These are phyloP conservation scores for Raphanus hybrid DNA, from an alignment of 441 rosid genomes.

Conservation along the genomic window DNA sequence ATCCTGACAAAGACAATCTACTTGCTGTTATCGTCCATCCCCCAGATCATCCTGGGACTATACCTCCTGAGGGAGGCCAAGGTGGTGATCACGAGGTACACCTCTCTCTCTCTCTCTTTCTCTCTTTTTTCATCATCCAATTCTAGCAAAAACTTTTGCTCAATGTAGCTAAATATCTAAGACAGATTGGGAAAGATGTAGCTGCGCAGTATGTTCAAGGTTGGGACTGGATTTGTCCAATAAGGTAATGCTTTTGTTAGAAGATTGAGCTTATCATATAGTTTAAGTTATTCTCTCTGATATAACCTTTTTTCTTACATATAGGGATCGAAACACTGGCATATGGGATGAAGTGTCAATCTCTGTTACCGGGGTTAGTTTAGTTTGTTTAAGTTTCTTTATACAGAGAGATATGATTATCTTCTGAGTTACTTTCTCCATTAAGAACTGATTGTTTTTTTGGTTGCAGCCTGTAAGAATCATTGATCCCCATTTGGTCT, in stretches of 20 bases:
- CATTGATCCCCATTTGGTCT: conserved; percentile 94
- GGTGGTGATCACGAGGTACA: conserved; percentile 98
- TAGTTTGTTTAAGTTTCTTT: not conserved
- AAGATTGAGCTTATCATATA: conserved; percentile 12
- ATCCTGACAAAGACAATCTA: conserved; percentile 58
- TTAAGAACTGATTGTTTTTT: conserved; percentile 26
- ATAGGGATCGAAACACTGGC: conserved; percentile 98
- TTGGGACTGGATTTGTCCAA: conserved; percentile 99
- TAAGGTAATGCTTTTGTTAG: conserved; percentile 60
- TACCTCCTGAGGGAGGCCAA: conserved; percentile 90
- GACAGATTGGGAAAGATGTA: conserved; percentile 94
- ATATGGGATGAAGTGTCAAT: conserved; percentile 97
- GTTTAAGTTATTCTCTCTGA: conserved; percentile 4
- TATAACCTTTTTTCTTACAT: conserved; percentile 9
- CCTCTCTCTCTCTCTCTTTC: not conserved
- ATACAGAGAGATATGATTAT: not conserved
- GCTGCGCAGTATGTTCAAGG: conserved; percentile 95
- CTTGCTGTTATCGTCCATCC: conserved; percentile 94
- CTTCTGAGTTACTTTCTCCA: not conserved
- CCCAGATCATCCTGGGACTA: conserved; percentile 94
- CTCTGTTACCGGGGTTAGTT: conserved; percentile 88
- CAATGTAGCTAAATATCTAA: conserved; percentile 25
- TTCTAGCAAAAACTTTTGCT: not conserved
- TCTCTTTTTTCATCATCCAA: too few species aligned
- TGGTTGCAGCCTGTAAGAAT: conserved; percentile 87